Conservation (phyloP, 1,284 basidiomycete genomes). For the Cutaneotrichosporon cutaneum region DNA sequence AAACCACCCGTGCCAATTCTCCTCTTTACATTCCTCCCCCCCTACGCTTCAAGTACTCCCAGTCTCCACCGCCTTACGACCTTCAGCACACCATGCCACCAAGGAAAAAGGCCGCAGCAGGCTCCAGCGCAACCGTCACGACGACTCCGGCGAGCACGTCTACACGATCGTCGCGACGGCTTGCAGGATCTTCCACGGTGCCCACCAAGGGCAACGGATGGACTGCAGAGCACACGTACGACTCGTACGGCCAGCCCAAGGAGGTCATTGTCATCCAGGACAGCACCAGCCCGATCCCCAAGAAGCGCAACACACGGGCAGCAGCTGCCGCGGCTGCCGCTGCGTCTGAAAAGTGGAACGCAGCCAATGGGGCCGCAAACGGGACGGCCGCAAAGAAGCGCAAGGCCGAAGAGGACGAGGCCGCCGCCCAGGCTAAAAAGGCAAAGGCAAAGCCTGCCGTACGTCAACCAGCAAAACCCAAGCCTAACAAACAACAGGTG, state of each 20-base stretch:
- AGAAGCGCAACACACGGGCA: conserved; percentile 45
- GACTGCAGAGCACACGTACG: conserved; percentile 49
- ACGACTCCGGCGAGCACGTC: conserved; percentile 24
- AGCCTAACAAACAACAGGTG: conserved; percentile 37
- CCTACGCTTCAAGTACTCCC: conserved; percentile 46
- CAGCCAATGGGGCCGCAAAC: conserved; percentile 15
- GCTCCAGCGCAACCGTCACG: conserved; percentile 28
- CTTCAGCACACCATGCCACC: conserved; percentile 40
- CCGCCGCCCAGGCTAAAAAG: conserved; percentile 32
- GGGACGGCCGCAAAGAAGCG: conserved; percentile 35
- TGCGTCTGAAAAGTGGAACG: conserved; percentile 18
- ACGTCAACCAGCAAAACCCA: conserved; percentile 17
- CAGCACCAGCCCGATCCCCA: conserved; percentile 34
- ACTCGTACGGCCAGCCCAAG: conserved; percentile 45
- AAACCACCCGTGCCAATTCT: conserved; percentile 20
- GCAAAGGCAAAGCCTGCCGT: conserved; percentile 36
- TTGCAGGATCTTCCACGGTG: conserved; percentile 11
- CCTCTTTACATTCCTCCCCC: conserved; percentile 45
- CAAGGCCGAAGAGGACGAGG: conserved; percentile 40
- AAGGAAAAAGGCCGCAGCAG: conserved; percentile 34
- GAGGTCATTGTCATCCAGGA: conserved; percentile 52
- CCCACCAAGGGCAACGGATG: conserved; percentile 38
- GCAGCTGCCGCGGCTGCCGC: conserved; percentile 38
- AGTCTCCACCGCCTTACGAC: conserved; percentile 29
- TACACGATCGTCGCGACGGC: conserved; percentile 19